Evolutionary conservation across 257 asterid genomes (phyloP), one percentile per base, ranked within the genome.

Genomic region (Primulina eburnea): DNA sequence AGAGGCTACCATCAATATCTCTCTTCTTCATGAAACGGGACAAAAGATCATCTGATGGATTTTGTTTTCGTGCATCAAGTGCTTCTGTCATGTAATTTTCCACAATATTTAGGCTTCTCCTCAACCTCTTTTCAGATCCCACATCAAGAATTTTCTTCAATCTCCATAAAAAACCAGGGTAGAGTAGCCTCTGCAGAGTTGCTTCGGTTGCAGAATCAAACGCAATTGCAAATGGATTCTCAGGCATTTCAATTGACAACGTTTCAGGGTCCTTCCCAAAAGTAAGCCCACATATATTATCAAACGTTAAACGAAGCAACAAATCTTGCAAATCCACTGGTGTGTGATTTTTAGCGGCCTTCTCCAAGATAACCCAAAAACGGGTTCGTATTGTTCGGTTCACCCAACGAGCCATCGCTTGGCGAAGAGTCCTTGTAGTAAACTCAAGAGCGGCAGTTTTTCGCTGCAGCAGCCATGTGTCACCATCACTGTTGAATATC

Each of bases 371-470:
- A 26, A 85, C 69, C 96, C 95, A 90, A 0, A 90, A 72, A 28
- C 97, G 85, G 65, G 92, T 87, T 20, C 92, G 56, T 24, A 90
- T 90, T 2, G 96, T 87, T 78, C 96, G 83, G 90, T 76, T 90
- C 66, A 90, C 97, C 97, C 97, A 90, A 73, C 97, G 73, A 53
- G 87, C 86, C 97, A 90, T 90, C 50, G 97, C 97, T 65, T 88
- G 97, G 4, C 97, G 92, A 18, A 90, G 88, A 2, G 97, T 90
- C n/a, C 97, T 64, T 1, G 97, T 90, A 0, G 97, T 90, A 78
- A 90, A 90, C 72, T 90, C 97, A 0, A 90, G 88, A 0, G 97
- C 97, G 0, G 97, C 96, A 0, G 97, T 90, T 69, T 90, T 90
- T 21, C 97, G 64, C 68, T 90, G 97, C 28, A 90, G 79, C 16